Base-by-base conservation (phyloP, 306 rosid species). In the Glycyrrhiza uralensis region DNA sequence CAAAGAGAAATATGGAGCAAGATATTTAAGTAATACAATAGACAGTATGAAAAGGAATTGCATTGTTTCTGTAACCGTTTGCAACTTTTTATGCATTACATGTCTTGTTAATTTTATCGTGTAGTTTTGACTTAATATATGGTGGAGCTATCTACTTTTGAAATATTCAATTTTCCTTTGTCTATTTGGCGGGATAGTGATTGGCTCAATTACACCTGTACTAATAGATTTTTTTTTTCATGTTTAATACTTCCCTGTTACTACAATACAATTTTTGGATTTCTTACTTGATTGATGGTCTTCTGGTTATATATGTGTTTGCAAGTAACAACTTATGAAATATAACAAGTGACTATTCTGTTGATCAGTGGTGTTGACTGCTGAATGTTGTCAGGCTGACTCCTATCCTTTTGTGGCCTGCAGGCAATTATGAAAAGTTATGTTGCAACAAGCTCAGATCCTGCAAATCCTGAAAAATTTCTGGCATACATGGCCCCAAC, bases 391-490 rank as follows among this genome's bases (percentile, higher is more conserved):
- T 29, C 69, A 6, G 18, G 22, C 46, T 78, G 57, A 80, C 41
- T 33, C 77, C 61, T 26, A 72, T 22, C 63, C 30, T 52, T 69
- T 71, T 72, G 51, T 80, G 51, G 19, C 13, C 63, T 64, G 20
- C 96, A 95, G 99, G 99, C 99, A 20, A 63, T 95, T 63, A 81
- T 95, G 89, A 95, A 91, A 85, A 95, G 97, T 79, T 95, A 91
- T 46, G 86, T 74, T 76, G 86, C 88, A 45, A 61, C 89, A 2
- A 80, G 96, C 35, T 66, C 86, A 24, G 99, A 88, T 81, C 87
- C 90, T 12, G 82, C 82, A 44, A 89, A 94, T 77, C 88, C 96
- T 6, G 98, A 93, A 81, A 93, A 88, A 66, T 95, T 91, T 89
- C 83, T 95, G 82, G 97, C 97, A 6, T 91, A 95, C 85, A 86